Evolutionary conservation across 768 basidiomycete species (phyloP).

Genomic region (Amanita polypyramis): DNA sequence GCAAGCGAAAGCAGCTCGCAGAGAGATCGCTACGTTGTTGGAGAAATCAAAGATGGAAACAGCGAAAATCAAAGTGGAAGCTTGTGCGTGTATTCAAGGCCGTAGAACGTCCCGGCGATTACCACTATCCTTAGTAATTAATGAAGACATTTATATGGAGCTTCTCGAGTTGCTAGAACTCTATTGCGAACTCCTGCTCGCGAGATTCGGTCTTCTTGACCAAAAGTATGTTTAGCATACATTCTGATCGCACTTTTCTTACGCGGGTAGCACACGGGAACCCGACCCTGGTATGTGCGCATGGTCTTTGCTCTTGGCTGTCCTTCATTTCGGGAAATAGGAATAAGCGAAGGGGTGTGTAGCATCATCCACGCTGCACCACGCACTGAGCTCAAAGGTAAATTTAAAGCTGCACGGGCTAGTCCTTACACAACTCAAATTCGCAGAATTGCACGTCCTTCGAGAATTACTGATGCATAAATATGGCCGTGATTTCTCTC

Average conservation of each 20-base stretch:
- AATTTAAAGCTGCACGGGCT: conserved; percentile 3
- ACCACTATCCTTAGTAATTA: conserved; percentile 44
- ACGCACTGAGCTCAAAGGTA: conserved; percentile 84
- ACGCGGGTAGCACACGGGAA: conserved; percentile 47
- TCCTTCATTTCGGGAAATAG: conserved; percentile 12
- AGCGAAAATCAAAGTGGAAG: conserved; percentile 78
- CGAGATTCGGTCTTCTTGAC: conserved; percentile 87
- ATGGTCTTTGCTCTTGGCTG: neutral
- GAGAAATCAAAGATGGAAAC: conserved; percentile 79
- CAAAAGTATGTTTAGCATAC: conserved; percentile 48
- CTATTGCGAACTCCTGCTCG: conserved; percentile 88
- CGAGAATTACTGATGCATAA: conserved; percentile 95
- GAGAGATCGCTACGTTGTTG: conserved; percentile 74
- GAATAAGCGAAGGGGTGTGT: conserved; percentile 69
- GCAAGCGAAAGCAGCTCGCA: conserved; percentile 54
- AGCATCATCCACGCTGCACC: conserved; percentile 88
- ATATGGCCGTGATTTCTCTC: conserved; percentile 84
- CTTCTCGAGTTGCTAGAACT: conserved; percentile 88
- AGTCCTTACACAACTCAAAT: neutral
- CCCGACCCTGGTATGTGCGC: conserved; percentile 64
- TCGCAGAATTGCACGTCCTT: conserved; percentile 76
- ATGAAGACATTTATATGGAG: conserved; percentile 79
- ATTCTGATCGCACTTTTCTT: conserved; percentile 8
- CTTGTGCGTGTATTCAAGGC: conserved; percentile 37
- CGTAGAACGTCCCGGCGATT: conserved; percentile 4